Percentiles rank a stretch among this genome's conserved stretches.
Conservation (phyloP, 768 basidiomycete species). For the Naganishia antarctica region DNA sequence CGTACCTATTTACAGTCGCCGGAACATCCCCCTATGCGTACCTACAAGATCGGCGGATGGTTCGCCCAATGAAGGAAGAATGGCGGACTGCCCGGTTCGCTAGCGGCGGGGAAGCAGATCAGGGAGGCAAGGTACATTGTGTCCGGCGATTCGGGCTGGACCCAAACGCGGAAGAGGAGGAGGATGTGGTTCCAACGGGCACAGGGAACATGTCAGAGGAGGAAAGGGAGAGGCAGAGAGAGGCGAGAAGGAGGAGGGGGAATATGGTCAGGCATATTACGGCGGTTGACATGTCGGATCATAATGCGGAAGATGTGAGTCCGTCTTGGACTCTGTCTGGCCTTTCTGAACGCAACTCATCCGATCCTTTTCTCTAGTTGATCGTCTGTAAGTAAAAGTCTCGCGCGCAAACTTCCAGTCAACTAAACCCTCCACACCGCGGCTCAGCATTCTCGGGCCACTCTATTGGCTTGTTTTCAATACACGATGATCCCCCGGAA, state of each 20-base stretch:
- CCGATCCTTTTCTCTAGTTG: not conserved
- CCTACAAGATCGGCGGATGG: conserved; percentile 75
- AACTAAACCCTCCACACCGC: too few relatives aligned
- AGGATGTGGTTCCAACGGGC: conserved; percentile 22
- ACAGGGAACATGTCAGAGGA: not conserved
- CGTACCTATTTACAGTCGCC: conserved; percentile 78
- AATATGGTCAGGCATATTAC: conserved; percentile 43
- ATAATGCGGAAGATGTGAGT: conserved; percentile 45
- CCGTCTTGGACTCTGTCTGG: not conserved
- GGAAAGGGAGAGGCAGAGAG: conserved; percentile 1
- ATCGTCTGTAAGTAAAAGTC: conserved; percentile 30
- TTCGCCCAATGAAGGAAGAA: conserved; percentile 61
- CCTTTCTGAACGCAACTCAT: not conserved
- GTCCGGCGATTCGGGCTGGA: conserved; percentile 70
- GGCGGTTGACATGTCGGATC: conserved; percentile 46
- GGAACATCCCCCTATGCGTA: conserved; percentile 70
- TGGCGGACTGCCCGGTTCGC: conserved; percentile 51
- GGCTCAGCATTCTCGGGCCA: conserved; percentile 28
- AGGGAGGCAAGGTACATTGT: conserved; percentile 64
- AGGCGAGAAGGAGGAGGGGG: conserved; percentile 49
- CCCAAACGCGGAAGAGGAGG: conserved; percentile 34
- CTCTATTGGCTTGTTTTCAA: conserved; percentile 37
- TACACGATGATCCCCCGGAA: conserved; percentile 37
- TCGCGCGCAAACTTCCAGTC: too few relatives aligned
- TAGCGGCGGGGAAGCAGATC: conserved; percentile 55